Base-by-base conservation (phyloP, 2,329 filamentous ascomycete genomes). In the Pseudogymnoascus verrucosus region DNA sequence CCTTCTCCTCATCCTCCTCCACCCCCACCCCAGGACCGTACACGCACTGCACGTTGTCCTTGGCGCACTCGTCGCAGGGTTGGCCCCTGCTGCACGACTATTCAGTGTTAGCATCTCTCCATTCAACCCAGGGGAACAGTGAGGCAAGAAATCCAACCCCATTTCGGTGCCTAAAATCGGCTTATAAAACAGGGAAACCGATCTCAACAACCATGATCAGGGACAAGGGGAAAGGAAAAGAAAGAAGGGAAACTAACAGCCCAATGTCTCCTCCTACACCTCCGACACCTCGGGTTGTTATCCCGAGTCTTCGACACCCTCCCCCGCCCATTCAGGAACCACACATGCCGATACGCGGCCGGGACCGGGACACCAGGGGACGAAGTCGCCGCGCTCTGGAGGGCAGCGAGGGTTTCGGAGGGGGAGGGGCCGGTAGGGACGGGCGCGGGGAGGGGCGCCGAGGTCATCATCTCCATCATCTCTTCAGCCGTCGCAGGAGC, bases 81-180 rank as follows among this genome's bases (percentile, higher is more conserved):
- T 31, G 47, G n/a, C 47, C 47, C n/a, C 47, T 54, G 47, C 47
- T 54, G 47, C 47, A 31, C 47, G 47, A 31, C 47, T 54, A 19
- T 11, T 31, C 14, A 3, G n/a, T 2, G 47, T 54, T 31, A 54
- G 47, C n/a, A 31, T 31, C 47, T 31, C 26, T 31, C 26, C 47
- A 51, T 54, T 7, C n/a, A 54, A 31, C 47, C 6, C 3, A 31
- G 4, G n/a, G 4, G n/a, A 5, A 54, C 16, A 4, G 28, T 19
- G n/a, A 19, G 3, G 2, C 2, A 51, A 51, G 14, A 28, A 51
- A n/a, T 1, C 23, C 14, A 4, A n/a, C 4, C 23, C n/a, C 14
- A 51, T 28, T 19, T 31, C 47, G 47, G 47, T 4, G 1, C 10
- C n/a, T 8, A 54, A 54, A 19, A 51, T 28, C 21, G 21, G 21